Base-by-base conservation (phyloP, 148 eudicot species). In the Persicaria tinctoria region DNA sequence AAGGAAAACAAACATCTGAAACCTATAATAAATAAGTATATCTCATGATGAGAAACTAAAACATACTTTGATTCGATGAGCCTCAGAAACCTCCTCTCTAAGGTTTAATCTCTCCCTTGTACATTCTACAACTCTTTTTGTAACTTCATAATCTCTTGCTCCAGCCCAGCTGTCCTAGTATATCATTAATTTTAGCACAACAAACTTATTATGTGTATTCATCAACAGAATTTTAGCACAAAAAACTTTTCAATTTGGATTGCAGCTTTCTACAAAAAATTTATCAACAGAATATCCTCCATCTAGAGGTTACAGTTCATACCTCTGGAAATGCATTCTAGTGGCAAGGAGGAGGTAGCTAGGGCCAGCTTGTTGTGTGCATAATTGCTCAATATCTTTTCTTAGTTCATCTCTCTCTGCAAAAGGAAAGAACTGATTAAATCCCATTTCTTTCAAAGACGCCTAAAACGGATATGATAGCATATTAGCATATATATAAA, bases 351-450 rank as follows among this genome's bases (percentile, higher is more conserved):
- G 85, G 48, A 90, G 80, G 81, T 90, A 92, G 77, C 89, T 77
- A 53, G 99, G 89, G 73, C 97, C 97, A 68, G 91, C 96, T 86
- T 92, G 91, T 83, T 95, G 94, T 86, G 92, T 92, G 79, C 99
- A 95, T 78, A 95, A 69, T 76, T 95, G 93, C 82, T 95, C 99
- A 47, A 95, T 89, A 83, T 95, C 99, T 84, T 87, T 95, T 32
- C 86, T 92, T 72, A 95, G 82, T 64, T 86, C 92, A 79, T 90
- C 92, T 73, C 96, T 90, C 87, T 95, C 98, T 94, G 75, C 75
- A 80, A 74, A 71, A 59, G 17, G 13, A 32, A 72, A 57, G 17
- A 48, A 8, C 18, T 47, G 11, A 64, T 10, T 8, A 71, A 72
- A 44, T 75, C 45, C 38, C 74, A 80, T 45, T 49, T 38, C 78